Conservation (phyloP, 768 basidiomycete genomes). For the Pulveroboletus sp. region DNA sequence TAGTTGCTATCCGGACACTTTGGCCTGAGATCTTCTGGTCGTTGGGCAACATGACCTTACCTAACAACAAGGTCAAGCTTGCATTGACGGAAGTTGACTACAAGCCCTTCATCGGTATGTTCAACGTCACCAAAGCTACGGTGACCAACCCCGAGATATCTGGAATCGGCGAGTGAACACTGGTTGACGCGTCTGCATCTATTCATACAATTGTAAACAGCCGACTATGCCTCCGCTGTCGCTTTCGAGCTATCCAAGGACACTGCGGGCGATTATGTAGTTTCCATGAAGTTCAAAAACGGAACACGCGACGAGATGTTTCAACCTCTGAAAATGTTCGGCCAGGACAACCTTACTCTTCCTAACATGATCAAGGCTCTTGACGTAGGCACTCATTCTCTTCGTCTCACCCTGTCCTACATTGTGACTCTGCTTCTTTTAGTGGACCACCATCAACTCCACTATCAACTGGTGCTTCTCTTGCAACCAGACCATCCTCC, state of each 20-base stretch:
- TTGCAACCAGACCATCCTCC: constrained; percentile 31
- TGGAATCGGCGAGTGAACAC: constrained; percentile 54
- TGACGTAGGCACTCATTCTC: constrained; percentile 9
- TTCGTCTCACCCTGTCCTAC: neutral
- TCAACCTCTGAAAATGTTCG: constrained; percentile 65
- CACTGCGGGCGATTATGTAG: constrained; percentile 61
- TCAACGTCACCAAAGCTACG: constrained; percentile 67
- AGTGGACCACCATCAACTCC: constrained; percentile 28
- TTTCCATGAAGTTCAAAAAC: constrained; percentile 81
- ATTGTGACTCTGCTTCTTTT: neutral
- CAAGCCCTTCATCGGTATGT: constrained; percentile 84
- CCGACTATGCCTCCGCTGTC: constrained; percentile 66
- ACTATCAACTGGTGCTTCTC: constrained; percentile 32
- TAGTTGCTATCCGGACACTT: constrained; percentile 78
- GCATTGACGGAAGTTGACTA: constrained; percentile 75
- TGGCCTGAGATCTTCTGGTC: constrained; percentile 66
- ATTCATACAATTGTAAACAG: constrained; percentile 33
- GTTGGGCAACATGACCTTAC: constrained; percentile 70
- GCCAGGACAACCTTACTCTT: constrained; percentile 27
- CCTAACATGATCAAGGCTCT: constrained; percentile 15
- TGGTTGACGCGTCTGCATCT: neutral
- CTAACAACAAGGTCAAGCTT: constrained; percentile 71
- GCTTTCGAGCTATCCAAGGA: constrained; percentile 65
- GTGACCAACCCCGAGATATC: constrained; percentile 53
- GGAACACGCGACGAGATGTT: constrained; percentile 55